phyloP scores from a whole-genome alignment of 2,329 filamentous ascomycete species.

The Claviceps africana region DNA sequence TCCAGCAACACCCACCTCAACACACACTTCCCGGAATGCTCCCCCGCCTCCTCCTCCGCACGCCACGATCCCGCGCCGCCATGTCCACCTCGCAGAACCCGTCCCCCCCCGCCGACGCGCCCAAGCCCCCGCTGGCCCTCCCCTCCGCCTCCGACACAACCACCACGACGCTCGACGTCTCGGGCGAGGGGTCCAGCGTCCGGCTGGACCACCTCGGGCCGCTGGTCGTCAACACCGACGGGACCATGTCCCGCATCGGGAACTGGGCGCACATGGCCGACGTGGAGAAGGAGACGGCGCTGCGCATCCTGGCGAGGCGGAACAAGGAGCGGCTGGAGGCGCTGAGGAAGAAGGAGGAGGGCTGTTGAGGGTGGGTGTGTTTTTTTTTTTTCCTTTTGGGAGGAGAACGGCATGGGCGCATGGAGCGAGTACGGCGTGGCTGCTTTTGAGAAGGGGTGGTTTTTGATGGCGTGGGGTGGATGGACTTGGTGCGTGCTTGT shows the following conservation, averaged over 20 bases:
- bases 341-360: slow-evolving; percentile 19
- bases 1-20: too few relatives aligned
- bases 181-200: slow-evolving; percentile 23
- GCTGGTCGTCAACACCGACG: slow-evolving; percentile 60
- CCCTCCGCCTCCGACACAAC: slow-evolving; percentile 11
- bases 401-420: too few relatives aligned
- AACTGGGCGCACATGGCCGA: slow-evolving; percentile 64
- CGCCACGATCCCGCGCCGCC: neutral
- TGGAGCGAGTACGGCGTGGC: too few relatives aligned
- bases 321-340: slow-evolving; percentile 49
- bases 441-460: too few relatives aligned
- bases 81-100: neutral
- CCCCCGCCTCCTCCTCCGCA: neutral
- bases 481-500: too few relatives aligned
- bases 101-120: slow-evolving; percentile 1
- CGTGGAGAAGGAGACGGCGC: slow-evolving; percentile 50
- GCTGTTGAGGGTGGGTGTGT: too few relatives aligned
- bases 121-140: slow-evolving; percentile 10
- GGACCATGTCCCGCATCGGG: slow-evolving; percentile 53
- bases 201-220: slow-evolving; percentile 57
- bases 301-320: slow-evolving; percentile 52
- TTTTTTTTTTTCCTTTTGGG: neutral
- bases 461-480: too few relatives aligned
- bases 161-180: slow-evolving; percentile 19
- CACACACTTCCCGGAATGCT: neutral